phyloP scores from a whole-genome alignment of 2,329 filamentous ascomycete genomes.

The Calonectria leucothoes region DNA sequence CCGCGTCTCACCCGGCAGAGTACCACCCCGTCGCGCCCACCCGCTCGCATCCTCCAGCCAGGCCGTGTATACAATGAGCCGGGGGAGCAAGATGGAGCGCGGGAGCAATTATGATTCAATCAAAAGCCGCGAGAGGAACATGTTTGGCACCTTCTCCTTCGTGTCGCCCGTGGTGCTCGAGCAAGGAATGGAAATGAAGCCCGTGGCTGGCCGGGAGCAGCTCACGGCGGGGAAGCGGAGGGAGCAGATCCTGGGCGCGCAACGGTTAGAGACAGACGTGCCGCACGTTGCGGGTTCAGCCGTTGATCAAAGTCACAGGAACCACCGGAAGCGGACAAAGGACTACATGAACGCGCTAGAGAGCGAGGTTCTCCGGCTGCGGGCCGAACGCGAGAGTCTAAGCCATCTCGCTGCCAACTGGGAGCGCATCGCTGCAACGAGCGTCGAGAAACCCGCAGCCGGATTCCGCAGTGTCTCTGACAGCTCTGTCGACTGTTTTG shows the following conservation, averaged over 20 bases:
- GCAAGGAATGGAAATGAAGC: neutral
- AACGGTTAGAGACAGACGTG: neutral
- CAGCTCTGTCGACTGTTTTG: neutral
- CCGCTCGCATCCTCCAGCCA: neutral
- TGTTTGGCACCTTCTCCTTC: neutral
- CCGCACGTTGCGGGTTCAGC: neutral
- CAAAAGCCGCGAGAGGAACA: neutral
- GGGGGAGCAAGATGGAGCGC: constrained; percentile 1
- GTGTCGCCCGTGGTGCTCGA: neutral
- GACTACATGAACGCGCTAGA: constrained; percentile 9
- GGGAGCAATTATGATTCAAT: neutral
- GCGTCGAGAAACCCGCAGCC: neutral
- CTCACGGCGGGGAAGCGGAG: neutral
- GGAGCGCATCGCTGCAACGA: constrained; percentile 1
- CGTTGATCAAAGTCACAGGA: neutral
- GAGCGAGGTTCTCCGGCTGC: constrained; percentile 1
- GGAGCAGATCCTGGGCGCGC: neutral
- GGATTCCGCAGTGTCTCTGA: neutral
- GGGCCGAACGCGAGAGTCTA: neutral
- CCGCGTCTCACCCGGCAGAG: neutral
- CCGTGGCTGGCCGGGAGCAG: neutral
- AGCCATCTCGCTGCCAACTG: constrained; percentile 1
- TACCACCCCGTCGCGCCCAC: neutral
- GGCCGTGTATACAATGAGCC: neutral
- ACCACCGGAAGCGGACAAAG: constrained; percentile 12